phyloP scores from a whole-genome alignment of 371 early-diverging fungal genomes.

The Mucor racemosus region DNA sequence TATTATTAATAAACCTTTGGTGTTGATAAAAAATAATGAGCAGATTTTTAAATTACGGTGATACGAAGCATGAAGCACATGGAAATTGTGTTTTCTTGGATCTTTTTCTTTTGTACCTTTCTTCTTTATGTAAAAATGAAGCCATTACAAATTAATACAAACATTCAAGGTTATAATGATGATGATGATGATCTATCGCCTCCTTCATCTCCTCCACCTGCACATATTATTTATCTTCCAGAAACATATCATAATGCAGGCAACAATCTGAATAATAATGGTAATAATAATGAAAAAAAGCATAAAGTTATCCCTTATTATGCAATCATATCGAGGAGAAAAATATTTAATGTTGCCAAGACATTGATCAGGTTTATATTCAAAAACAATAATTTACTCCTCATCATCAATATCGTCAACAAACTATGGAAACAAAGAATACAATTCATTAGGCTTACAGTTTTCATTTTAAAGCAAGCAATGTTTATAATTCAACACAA shows the following conservation, averaged over 20 bases:
- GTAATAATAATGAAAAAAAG: neutral
- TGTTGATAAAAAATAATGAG: neutral
- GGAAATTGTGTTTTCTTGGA: neutral
- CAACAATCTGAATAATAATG: no score
- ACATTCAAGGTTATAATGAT: no score
- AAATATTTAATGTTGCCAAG: conserved; percentile 10
- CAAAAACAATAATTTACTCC: conserved; percentile 12
- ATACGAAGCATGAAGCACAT: neutral
- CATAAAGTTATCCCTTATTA: neutral
- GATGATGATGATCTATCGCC: no score
- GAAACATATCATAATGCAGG: conserved; percentile 3
- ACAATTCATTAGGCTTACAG: no score
- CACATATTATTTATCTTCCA: neutral
- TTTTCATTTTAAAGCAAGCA: neutral
- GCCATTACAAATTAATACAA: no score
- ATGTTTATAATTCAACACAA: neutral
- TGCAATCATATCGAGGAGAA: neutral
- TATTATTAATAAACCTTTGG: neutral
- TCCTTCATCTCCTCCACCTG: neutral
- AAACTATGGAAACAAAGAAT: conserved; percentile 14
- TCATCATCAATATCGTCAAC: conserved; percentile 6
- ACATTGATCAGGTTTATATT: conserved; percentile 6
- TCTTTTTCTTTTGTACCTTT: no score
- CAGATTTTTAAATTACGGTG: neutral
- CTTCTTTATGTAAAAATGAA: no score